Base-by-base conservation (phyloP, 2,329 filamentous ascomycete genomes). In the Nothophoma quercina region DNA sequence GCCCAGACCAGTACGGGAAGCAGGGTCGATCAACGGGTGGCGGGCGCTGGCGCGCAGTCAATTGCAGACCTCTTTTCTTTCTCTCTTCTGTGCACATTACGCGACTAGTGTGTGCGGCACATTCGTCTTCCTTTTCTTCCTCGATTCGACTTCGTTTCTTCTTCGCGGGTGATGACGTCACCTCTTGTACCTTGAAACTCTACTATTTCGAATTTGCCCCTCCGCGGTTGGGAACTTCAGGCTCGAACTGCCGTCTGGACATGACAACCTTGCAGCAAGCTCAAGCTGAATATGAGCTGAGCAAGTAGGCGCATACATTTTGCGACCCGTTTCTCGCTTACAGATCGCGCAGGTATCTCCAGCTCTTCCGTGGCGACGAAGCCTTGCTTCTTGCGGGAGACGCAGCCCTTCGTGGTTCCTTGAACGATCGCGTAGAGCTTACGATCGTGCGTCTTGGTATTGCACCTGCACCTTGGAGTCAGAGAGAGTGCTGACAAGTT, bases 201-300 rank as follows among this genome's bases (percentile, higher is more conserved):
- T 35, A 12, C 16, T 12, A 22, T 5, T 10, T 12, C 19, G 13
- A 22, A 15, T 26, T n/a, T 21, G 16, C 25, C 18, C 9, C 16
- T 4, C 9, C 16, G 26, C 26, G 26, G 10, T n/a, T 18, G 18
- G 16, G 30, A n/a, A 22, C n/a, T 22, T 29, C 22, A 22, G 19
- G 19, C 19, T 19, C 26, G 6, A 18, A 28, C 12, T 13, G 7
- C 10, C 7, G 8, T n/a, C 6, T 23, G 9, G 21, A 15, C 6
- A 45, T 44, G 28, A 22, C 28, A 22, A 12, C 16, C 10, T 18
- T 40, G 16, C 34, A 45, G n/a, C 33, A 45, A 12, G 16, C 21
- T 39, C 21, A 28, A 43, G 26, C 28, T 18, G 26, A 23, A n/a
- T 51, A 51, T 45, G 48, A 33, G 39, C 21, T 51, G 21, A 40